Percentiles rank a stretch among this genome's conserved stretches.
phyloP scores from a whole-genome alignment of 2,329 filamentous ascomycete genomes.

The Aspergillus felis region DNA sequence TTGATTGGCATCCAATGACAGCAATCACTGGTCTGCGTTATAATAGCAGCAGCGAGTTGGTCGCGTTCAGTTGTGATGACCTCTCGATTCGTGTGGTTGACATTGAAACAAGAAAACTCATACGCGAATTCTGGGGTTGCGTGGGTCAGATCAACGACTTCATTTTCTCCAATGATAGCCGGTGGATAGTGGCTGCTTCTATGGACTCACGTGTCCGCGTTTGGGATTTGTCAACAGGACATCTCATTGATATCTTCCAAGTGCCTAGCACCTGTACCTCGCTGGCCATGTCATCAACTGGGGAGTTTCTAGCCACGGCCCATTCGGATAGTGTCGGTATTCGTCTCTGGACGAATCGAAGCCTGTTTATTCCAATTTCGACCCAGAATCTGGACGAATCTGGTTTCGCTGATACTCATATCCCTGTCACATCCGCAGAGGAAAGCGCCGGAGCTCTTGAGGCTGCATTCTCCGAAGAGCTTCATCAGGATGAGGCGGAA shows the following conservation, averaged over 20 bases:
- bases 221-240: slow-evolving; percentile 94
- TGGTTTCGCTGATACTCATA: slow-evolving; percentile 62
- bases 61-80: slow-evolving; percentile 87
- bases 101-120: slow-evolving; percentile 81
- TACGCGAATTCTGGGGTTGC: slow-evolving; percentile 89
- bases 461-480: slow-evolving; percentile 63
- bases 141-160: slow-evolving; percentile 71
- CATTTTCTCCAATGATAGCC: slow-evolving; percentile 85
- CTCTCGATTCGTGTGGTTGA: slow-evolving; percentile 84
- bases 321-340: slow-evolving; percentile 79
- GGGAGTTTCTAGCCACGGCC: slow-evolving; percentile 90
- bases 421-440: slow-evolving; percentile 78
- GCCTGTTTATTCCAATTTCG: slow-evolving; percentile 82
- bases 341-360: slow-evolving; percentile 94
- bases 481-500: slow-evolving; percentile 44
- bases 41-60: slow-evolving; percentile 75
- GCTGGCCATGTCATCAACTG: slow-evolving; percentile 81
- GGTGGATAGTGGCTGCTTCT: slow-evolving; percentile 88
- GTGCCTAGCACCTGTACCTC: slow-evolving; percentile 75
- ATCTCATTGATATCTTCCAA: slow-evolving; percentile 88
- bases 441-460: slow-evolving; percentile 71
- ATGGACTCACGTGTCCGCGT: slow-evolving; percentile 76
- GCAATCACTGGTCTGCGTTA: slow-evolving; percentile 74
- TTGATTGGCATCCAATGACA: slow-evolving; percentile 77
- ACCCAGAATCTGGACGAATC: slow-evolving; percentile 79